These are phyloP conservation scores for Rhodotorula sp. DNA, from an alignment of 1,284 basidiomycete species.

Conservation along the genomic window DNA sequence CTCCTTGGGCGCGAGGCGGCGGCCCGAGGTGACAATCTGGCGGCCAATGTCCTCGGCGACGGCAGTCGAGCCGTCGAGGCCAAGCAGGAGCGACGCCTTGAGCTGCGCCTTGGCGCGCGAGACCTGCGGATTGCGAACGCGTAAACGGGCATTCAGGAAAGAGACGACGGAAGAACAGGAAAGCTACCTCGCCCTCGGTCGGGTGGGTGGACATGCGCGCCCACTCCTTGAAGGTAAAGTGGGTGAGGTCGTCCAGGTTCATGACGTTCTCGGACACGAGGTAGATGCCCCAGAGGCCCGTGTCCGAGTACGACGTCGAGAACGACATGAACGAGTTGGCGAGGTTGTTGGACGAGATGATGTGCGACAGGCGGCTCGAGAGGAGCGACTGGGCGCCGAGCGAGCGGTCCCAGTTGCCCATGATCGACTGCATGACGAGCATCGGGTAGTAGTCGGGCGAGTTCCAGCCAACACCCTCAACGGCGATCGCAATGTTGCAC, in stretches of 20 bases:
- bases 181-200: slow-evolving; percentile 54
- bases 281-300: slow-evolving; percentile 99
- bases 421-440: slow-evolving; percentile 97
- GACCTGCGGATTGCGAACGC: slow-evolving; percentile 4
- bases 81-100: slow-evolving; percentile 88
- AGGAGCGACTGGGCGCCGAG: slow-evolving; percentile 88
- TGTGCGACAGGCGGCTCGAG: slow-evolving; percentile 87
- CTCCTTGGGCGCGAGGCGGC: slow-evolving; percentile 85
- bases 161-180: background rate
- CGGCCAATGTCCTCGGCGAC: slow-evolving; percentile 98
- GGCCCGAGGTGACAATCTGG: slow-evolving; percentile 90
- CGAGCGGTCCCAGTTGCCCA: slow-evolving; percentile 99
- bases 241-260: slow-evolving; percentile 90
- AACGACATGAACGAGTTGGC: slow-evolving; percentile 99
- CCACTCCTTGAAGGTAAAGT: slow-evolving; percentile 97
- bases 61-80: slow-evolving; percentile 91
- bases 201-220: slow-evolving; percentile 90
- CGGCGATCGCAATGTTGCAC: slow-evolving; percentile 92
- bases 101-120: slow-evolving; percentile 97
- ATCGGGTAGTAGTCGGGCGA: slow-evolving; percentile 99
- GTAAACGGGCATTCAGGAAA: slow-evolving; percentile 52
- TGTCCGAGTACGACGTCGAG: slow-evolving; percentile 99
- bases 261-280: slow-evolving; percentile 88
- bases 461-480: slow-evolving; percentile 97
- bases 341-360: slow-evolving; percentile 90